A percentile compares a stretch with the other conserved stretches of the same genome.
Conservation (phyloP, 2,329 filamentous ascomycete genomes). For the Neophaeococcomyces aloes region DNA sequence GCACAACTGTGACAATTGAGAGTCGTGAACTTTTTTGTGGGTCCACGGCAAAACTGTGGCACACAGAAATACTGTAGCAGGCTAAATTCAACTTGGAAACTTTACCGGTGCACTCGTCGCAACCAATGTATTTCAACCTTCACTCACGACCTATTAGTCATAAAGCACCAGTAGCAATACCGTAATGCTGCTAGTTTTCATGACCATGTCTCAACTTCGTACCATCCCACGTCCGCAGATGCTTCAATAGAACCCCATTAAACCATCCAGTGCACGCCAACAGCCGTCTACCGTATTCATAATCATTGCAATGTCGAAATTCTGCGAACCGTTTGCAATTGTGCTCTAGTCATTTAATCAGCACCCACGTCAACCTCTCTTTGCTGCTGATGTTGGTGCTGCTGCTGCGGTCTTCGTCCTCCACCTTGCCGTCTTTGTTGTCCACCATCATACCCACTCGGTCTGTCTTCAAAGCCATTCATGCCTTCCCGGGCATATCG, state of each 20-base stretch:
- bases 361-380: constrained; percentile 11
- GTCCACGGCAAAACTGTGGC: constrained; percentile 2
- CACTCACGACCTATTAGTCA: neutral
- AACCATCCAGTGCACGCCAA: too few relatives aligned
- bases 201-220: too few relatives aligned
- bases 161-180: neutral
- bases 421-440: constrained; percentile 5
- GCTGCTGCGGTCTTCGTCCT: constrained; percentile 6
- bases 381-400: constrained; percentile 7
- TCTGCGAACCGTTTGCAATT: too few relatives aligned
- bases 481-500: constrained; percentile 59
- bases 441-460: constrained; percentile 4
- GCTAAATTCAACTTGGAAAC: neutral
- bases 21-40: constrained; percentile 8
- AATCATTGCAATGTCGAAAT: too few relatives aligned
- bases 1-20: neutral
- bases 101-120: neutral
- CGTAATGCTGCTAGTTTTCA: too few relatives aligned
- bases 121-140: too few relatives aligned
- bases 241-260: too few relatives aligned
- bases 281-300: too few relatives aligned
- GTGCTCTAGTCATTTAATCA: constrained; percentile 1
- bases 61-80: neutral
- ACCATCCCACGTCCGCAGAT: too few relatives aligned
- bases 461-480: constrained; percentile 15